Evolutionary conservation across 345 rosid species (phyloP).

Genomic region (Limnanthes douglasii): DNA sequence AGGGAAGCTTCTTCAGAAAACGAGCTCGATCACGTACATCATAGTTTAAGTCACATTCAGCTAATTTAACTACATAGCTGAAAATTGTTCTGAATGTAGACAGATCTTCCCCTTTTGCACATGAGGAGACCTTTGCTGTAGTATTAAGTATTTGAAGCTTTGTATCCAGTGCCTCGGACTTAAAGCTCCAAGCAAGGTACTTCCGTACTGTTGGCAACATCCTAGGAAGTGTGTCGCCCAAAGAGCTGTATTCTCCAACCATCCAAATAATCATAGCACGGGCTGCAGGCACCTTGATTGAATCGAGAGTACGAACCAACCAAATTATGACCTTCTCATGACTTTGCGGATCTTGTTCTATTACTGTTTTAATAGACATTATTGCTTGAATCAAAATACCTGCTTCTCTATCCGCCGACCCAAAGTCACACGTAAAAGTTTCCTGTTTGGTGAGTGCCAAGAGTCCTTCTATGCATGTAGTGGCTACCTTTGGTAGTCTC

Average conservation of each 20-base stretch:
- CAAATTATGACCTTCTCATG: slow-evolving; percentile 90
- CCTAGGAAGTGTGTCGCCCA: slow-evolving; percentile 66
- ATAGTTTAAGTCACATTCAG: slow-evolving; percentile 67
- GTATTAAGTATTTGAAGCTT: slow-evolving; percentile 88
- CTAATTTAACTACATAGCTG: slow-evolving; percentile 73
- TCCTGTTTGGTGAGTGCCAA: too few relatives aligned
- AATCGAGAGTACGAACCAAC: slow-evolving; percentile 68
- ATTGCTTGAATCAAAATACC: slow-evolving; percentile 65
- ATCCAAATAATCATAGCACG: slow-evolving; percentile 93
- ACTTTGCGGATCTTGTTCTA: slow-evolving; percentile 52
- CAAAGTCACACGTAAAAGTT: slow-evolving; percentile 25
- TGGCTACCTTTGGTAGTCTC: too few relatives aligned
- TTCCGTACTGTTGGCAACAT: slow-evolving; percentile 58
- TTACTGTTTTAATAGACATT: slow-evolving; percentile 60
- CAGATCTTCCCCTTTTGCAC: slow-evolving; percentile 36
- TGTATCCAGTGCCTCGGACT: slow-evolving; percentile 69
- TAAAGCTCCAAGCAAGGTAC: slow-evolving; percentile 86
- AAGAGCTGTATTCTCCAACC: slow-evolving; percentile 65
- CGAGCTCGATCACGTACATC: slow-evolving; percentile 94
- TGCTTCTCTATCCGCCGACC: slow-evolving; percentile 37
- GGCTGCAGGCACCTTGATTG: slow-evolving; percentile 73
- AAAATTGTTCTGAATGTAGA: slow-evolving; percentile 31
- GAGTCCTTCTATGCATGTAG: too few relatives aligned
- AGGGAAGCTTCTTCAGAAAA: slow-evolving; percentile 41
- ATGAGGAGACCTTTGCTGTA: slow-evolving; percentile 41